Evolutionary conservation across 2,329 filamentous ascomycete species (phyloP).

Genomic region (Orbilia javanica): DNA sequence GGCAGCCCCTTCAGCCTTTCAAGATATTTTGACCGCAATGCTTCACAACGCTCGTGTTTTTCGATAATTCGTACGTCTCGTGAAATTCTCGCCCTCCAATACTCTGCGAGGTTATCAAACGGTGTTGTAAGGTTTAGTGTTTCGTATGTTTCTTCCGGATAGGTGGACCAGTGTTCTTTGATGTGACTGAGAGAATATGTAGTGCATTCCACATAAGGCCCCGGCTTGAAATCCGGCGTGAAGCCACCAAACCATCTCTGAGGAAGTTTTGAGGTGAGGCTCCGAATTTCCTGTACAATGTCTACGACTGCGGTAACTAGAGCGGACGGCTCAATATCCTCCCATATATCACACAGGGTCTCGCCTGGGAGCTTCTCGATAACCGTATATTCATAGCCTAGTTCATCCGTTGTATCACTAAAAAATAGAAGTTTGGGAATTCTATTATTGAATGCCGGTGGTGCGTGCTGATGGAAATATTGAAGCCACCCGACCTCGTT

Average conservation of each 20-base stretch:
- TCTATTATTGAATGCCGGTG: background rate
- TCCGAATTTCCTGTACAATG: constrained; percentile 31
- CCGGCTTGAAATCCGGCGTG: constrained; percentile 46
- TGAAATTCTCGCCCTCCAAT: constrained; percentile 40
- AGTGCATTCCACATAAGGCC: constrained; percentile 46
- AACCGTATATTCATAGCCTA: constrained; percentile 39
- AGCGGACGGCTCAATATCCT: constrained; percentile 29
- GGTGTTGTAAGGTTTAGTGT: constrained; percentile 35
- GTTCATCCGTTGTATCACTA: constrained; percentile 31
- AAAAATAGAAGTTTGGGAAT: constrained; percentile 42
- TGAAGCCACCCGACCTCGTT: constrained; percentile 47
- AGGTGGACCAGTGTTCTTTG: constrained; percentile 33
- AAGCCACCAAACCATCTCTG: constrained; percentile 41
- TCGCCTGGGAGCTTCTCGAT: constrained; percentile 46
- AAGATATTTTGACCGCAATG: constrained; percentile 21
- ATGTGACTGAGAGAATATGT: constrained; percentile 35
- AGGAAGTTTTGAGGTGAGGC: constrained; percentile 30
- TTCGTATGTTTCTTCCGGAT: constrained; percentile 42
- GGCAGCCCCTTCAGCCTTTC: background rate
- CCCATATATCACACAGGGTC: constrained; percentile 48
- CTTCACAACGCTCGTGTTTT: constrained; percentile 32
- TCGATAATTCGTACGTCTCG: constrained; percentile 37
- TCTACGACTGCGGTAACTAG: constrained; percentile 45
- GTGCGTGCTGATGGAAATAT: constrained; percentile 31
- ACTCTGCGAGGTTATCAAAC: constrained; percentile 35